These are phyloP conservation scores for Glycine latifolia DNA, from an alignment of 306 rosid genomes.

Conservation along the genomic window DNA sequence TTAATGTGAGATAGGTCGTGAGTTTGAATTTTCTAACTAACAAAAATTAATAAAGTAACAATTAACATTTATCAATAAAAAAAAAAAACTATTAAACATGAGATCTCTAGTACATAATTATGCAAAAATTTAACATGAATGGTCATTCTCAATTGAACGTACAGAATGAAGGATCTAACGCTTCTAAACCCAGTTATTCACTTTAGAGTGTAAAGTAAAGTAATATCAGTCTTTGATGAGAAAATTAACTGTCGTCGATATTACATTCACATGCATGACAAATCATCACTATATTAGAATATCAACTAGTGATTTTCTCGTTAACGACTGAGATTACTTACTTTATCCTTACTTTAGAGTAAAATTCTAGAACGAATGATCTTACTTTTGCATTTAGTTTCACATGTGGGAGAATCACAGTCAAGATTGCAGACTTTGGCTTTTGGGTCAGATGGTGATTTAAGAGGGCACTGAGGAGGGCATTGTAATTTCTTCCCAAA, in stretches of 20 bases:
- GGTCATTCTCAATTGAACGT: neutral
- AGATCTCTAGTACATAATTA: too few species aligned
- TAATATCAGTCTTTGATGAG: neutral
- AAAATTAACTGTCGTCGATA: neutral
- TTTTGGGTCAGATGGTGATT: slow-evolving; percentile 56
- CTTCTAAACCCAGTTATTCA: neutral
- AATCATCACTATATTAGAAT: neutral
- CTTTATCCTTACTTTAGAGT: neutral
- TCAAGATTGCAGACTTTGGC: slow-evolving; percentile 77
- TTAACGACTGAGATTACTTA: neutral
- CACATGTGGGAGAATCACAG: slow-evolving; percentile 75
- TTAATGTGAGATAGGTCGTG: neutral
- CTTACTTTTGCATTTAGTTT: slow-evolving; percentile 79
- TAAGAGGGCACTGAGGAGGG: slow-evolving; percentile 72
- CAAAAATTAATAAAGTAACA: too few species aligned
- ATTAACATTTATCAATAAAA: neutral
- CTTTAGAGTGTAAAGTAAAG: too few species aligned
- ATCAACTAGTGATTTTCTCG: neutral
- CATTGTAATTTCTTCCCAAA: slow-evolving; percentile 54
- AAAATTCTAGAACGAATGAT: neutral
- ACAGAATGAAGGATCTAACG: neutral
- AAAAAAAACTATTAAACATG: neutral
- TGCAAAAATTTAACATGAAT: neutral
- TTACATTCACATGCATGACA: too few species aligned
- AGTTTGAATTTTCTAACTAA: too few species aligned